These are phyloP conservation scores for Starmerella riodocensis DNA, from an alignment of 805 yeast species.

Conservation along the genomic window DNA sequence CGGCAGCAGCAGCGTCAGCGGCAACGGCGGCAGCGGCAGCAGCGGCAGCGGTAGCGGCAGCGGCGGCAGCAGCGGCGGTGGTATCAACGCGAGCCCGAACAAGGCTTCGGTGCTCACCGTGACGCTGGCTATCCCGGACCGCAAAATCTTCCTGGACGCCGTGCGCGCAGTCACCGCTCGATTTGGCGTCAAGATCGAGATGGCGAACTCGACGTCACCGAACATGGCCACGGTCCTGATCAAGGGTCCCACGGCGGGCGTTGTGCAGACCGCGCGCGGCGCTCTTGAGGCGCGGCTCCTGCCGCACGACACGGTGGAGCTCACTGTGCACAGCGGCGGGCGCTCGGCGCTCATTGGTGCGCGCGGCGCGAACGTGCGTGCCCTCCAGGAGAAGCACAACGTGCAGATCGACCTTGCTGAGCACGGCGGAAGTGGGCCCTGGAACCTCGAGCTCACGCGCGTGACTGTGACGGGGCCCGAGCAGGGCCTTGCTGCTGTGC, in stretches of 20 bases:
- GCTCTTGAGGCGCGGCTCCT: conserved; percentile 9
- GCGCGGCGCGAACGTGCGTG: conserved; percentile 16
- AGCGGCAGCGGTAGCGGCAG: background rate
- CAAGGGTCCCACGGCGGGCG: conserved; percentile 10
- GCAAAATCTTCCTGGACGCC: conserved; percentile 2
- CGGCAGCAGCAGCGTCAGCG: too few relatives aligned
- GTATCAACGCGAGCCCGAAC: background rate
- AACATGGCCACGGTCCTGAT: conserved; percentile 17
- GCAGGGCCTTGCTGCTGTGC: conserved; percentile 1
- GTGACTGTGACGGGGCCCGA: conserved; percentile 10
- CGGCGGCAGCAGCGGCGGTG: background rate
- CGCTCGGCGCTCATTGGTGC: conserved; percentile 19
- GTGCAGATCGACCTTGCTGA: conserved; percentile 9
- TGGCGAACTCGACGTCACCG: conserved; percentile 11
- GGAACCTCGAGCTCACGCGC: conserved; percentile 9
- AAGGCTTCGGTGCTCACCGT: conserved; percentile 2
- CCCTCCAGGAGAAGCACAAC: conserved; percentile 4
- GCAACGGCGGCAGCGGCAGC: too few relatives aligned
- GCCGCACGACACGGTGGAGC: conserved; percentile 8
- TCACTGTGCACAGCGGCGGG: conserved; percentile 13
- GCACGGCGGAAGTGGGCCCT: background rate
- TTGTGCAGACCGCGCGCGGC: conserved; percentile 8
- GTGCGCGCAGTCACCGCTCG: conserved; percentile 7
- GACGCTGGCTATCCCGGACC: conserved; percentile 7
- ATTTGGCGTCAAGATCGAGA: conserved; percentile 13